These are phyloP conservation scores for Cajanus cajan DNA, from an alignment of 306 rosid species.

Conservation along the genomic window DNA sequence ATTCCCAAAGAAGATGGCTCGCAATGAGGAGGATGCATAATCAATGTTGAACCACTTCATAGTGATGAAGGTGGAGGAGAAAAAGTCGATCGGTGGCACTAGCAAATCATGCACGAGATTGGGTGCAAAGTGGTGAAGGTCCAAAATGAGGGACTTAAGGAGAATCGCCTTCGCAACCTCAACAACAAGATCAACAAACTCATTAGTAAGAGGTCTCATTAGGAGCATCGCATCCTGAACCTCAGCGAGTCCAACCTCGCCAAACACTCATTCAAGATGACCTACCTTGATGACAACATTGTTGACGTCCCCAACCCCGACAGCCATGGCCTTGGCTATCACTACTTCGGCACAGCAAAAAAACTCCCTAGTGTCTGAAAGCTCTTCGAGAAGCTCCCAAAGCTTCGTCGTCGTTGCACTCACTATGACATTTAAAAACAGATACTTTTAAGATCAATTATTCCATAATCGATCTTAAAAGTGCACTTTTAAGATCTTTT, in stretches of 20 bases:
- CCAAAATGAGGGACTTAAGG: constrained; percentile 91
- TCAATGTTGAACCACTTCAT: constrained; percentile 77
- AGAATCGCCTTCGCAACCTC: constrained; percentile 92
- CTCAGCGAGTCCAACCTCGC: constrained; percentile 79
- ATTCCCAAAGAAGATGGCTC: constrained; percentile 82
- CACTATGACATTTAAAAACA: constrained; percentile 79
- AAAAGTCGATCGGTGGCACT: constrained; percentile 92
- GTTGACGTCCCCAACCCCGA: constrained; percentile 92
- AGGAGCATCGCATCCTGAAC: constrained; percentile 87
- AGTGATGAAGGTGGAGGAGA: constrained; percentile 80
- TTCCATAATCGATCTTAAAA: too few relatives aligned
- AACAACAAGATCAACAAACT: constrained; percentile 94
- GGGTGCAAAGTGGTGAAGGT: constrained; percentile 94
- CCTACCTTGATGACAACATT: constrained; percentile 86
- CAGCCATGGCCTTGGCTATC: constrained; percentile 90
- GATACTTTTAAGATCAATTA: too few relatives aligned
- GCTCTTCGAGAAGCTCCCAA: constrained; percentile 88
- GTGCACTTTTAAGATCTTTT: too few relatives aligned
- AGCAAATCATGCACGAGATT: constrained; percentile 87
- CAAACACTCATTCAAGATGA: constrained; percentile 77
- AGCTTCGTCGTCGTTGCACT: constrained; percentile 76
- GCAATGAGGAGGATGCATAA: constrained; percentile 49
- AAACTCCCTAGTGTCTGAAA: constrained; percentile 78
- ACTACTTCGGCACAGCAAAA: constrained; percentile 89
- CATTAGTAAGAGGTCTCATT: constrained; percentile 68